Conservation (phyloP, 495 filamentous ascomycete genomes). For the Pseudotulostoma volvatum region DNA sequence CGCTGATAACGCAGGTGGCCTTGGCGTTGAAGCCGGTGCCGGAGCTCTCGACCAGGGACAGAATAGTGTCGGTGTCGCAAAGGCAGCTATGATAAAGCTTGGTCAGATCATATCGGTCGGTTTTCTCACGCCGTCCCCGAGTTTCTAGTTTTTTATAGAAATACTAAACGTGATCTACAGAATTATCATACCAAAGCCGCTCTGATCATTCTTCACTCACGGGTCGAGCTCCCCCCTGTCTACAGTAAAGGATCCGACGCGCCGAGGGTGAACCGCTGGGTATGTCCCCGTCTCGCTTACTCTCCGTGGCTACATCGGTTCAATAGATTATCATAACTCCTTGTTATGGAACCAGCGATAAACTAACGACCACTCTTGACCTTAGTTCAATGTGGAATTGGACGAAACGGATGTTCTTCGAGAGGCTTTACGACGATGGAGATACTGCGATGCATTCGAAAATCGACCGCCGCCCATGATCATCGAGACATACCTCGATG, state of each 20-base stretch:
- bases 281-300: slow-evolving; percentile 47
- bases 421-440: slow-evolving; percentile 68
- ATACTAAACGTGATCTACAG: slow-evolving; percentile 24
- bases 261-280: slow-evolving; percentile 79
- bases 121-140: slow-evolving; percentile 1
- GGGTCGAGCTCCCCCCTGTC: slow-evolving; percentile 50
- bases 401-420: slow-evolving; percentile 78
- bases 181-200: slow-evolving; percentile 86
- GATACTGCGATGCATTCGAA: slow-evolving; percentile 53
- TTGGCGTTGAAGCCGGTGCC: slow-evolving; percentile 26
- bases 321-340: not conserved
- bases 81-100: slow-evolving; percentile 54
- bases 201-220: slow-evolving; percentile 65
- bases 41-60: slow-evolving; percentile 27
- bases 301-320: not conserved
- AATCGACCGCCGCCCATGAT: slow-evolving; percentile 71
- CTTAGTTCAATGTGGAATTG: slow-evolving; percentile 89
- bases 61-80: slow-evolving; percentile 18
- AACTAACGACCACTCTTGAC: too few relatives aligned
- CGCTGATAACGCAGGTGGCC: slow-evolving; percentile 19
- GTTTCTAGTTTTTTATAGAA: slow-evolving; percentile 7
- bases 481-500: slow-evolving; percentile 81
- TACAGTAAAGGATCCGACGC: slow-evolving; percentile 39
- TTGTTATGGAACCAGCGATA: too few relatives aligned
- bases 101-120: slow-evolving; percentile 83